Evolutionary conservation across 2,329 filamentous ascomycete genomes (phyloP), one percentile per base, ranked within the genome.

Genomic region (Emmonsiellopsis sp.): DNA sequence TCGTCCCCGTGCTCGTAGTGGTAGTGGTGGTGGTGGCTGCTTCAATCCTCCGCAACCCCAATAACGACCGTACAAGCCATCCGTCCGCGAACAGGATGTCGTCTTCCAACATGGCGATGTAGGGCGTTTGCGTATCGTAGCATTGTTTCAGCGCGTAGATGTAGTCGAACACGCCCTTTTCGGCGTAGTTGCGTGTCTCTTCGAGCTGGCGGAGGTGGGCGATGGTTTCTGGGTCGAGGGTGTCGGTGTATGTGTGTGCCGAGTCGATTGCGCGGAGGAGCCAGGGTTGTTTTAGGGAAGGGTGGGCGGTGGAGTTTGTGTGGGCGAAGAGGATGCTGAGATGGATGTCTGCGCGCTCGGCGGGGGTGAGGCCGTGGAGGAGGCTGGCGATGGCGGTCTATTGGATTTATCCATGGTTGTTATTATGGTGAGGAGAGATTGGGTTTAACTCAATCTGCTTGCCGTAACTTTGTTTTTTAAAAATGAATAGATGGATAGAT

Each of bases 111-210:
- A 77, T 70, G 4, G 66, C 63, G 37, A 72, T 66, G 54, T 74
- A 75, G 2, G 67, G 66, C 5, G 73, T 64, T 15, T 65, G 63
- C 5, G 64, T 63, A 32, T 63, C 60, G 20, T 65, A 56, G 59
- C 75, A 76, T 9, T 65, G 65, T 47, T 70, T 65, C 26, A 76
- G 57, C 30, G 76, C 57, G 43, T 71, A 70, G 8, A 60, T 65
- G 55, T 76, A 76, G 57, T 77, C 74, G 53, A 70, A 71, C 5
- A 75, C 57, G 2, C 62, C 68, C 54, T 76, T 76, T 38, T 74
- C 67, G 51, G 26, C 51, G 53, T 26, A 35, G 44, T n/a, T 34
- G 20, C 54, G 44, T 9, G 47, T 46, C 5, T 40, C 26, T 10
- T 51, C 48, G 26, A 59, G 50, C 37, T 58, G 57, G 42, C 61